Evolutionary conservation across 2,329 filamentous ascomycete species (phyloP).

Genomic region (Amauroascus niger): DNA sequence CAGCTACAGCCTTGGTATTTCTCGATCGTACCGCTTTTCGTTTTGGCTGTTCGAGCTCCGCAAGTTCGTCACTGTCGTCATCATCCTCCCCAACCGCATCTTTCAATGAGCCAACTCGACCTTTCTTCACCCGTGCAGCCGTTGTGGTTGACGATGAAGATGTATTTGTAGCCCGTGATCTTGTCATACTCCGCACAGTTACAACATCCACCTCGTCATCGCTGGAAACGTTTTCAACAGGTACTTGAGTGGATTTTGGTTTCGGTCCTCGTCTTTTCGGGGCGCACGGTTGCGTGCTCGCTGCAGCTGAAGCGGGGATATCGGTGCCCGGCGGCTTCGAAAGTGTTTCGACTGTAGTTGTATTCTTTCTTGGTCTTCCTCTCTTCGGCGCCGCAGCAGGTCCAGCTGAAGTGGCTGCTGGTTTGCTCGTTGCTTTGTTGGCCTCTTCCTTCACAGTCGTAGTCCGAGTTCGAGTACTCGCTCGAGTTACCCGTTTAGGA

Average conservation of each 20-base stretch:
- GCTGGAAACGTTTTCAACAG: constrained; percentile 14
- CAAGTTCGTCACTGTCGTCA: constrained; percentile 24
- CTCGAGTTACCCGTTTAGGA: constrained; percentile 17
- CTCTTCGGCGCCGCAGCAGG: constrained; percentile 6
- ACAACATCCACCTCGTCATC: constrained; percentile 20
- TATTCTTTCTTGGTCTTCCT: constrained; percentile 16
- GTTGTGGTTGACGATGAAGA: not conserved
- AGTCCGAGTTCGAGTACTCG: constrained; percentile 15
- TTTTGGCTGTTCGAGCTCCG: constrained; percentile 15
- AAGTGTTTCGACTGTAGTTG: not conserved
- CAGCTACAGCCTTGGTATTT: constrained; percentile 7
- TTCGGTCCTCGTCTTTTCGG: constrained; percentile 8
- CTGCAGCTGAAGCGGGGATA: not conserved
- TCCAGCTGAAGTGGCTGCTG: not conserved
- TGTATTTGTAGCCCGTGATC: constrained; percentile 1
- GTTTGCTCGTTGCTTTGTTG: not conserved
- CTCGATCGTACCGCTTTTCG: constrained; percentile 14
- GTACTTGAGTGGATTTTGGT: not conserved
- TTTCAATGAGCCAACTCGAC: not conserved
- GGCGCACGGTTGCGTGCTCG: not conserved
- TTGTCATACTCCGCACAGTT: not conserved
- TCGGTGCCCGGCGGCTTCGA: not conserved
- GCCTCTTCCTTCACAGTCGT: not conserved
- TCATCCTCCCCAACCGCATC: not conserved
- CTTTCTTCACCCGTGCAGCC: not conserved